Percentiles rank a stretch among this genome's conserved stretches.
phyloP scores from a whole-genome alignment of 257 asterid species.

The Handroanthus guayacan region DNA sequence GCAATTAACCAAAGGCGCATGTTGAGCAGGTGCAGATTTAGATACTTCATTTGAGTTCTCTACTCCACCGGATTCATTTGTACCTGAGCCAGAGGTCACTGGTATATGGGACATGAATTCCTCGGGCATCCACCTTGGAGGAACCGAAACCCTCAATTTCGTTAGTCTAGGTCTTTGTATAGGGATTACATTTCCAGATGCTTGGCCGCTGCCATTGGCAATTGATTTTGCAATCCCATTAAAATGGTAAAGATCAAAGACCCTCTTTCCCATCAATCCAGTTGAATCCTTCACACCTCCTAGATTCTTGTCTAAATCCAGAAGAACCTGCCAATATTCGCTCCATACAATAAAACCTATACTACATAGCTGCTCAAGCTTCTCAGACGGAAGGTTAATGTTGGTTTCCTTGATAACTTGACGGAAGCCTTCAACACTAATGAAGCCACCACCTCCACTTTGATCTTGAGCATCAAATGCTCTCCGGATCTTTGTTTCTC shows the following conservation, averaged over 20 bases:
- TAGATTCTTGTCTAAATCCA: constrained; percentile 76
- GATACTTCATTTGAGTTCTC: constrained; percentile 56
- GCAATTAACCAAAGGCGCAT: constrained; percentile 93
- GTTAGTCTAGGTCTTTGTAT: constrained; percentile 86
- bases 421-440: constrained; percentile 87
- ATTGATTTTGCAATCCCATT: constrained; percentile 95
- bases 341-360: constrained; percentile 93
- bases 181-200: constrained; percentile 56
- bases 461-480: constrained; percentile 94
- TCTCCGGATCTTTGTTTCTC: constrained; percentile 84
- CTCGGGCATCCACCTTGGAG: constrained; percentile 98
- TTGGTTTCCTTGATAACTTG: constrained; percentile 71
- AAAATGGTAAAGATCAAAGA: constrained; percentile 89
- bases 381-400: constrained; percentile 71
- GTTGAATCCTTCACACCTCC: constrained; percentile 94
- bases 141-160: constrained; percentile 86
- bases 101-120: constrained; percentile 74
- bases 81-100: constrained; percentile 40
- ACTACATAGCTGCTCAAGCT: constrained; percentile 68
- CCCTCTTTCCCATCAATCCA: constrained; percentile 83
- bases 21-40: constrained; percentile 72
- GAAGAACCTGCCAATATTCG: constrained; percentile 89
- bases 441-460: constrained; percentile 99
- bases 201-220: constrained; percentile 52
- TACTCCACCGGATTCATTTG: constrained; percentile 42